phyloP scores from a whole-genome alignment of 2,329 filamentous ascomycete species.

The Fusarium falciforme region DNA sequence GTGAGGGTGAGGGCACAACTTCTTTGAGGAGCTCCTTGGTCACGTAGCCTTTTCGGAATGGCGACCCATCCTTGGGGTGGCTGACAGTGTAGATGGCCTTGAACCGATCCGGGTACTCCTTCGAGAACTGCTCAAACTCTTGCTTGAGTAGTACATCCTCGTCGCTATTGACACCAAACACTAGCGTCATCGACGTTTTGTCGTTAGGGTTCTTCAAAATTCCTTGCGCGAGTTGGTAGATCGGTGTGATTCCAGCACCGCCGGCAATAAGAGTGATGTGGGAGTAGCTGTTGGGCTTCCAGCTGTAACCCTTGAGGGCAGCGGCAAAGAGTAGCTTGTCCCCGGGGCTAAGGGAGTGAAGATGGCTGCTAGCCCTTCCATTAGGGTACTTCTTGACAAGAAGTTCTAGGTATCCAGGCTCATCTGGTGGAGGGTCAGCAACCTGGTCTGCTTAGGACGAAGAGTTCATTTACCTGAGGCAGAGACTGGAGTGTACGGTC shows the following conservation, averaged over 20 bases:
- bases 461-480: slow-evolving; percentile 6
- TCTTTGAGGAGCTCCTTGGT: slow-evolving; percentile 66
- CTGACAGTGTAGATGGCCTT: slow-evolving; percentile 68
- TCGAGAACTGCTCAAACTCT: slow-evolving; percentile 67
- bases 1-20: slow-evolving; percentile 51
- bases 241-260: slow-evolving; percentile 78
- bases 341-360: slow-evolving; percentile 74
- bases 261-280: slow-evolving; percentile 76
- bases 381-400: slow-evolving; percentile 76
- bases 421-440: slow-evolving; percentile 47
- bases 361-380: slow-evolving; percentile 71
- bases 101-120: slow-evolving; percentile 66
- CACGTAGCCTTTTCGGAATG: slow-evolving; percentile 66
- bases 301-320: slow-evolving; percentile 65
- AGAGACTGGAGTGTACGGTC: slow-evolving; percentile 74
- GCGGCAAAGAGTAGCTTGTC: slow-evolving; percentile 69
- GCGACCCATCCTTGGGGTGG: slow-evolving; percentile 54
- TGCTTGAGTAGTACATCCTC: slow-evolving; percentile 66
- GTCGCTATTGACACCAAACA: slow-evolving; percentile 75
- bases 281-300: slow-evolving; percentile 61
- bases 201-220: slow-evolving; percentile 72
- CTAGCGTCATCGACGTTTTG: slow-evolving; percentile 70
- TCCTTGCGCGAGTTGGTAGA: slow-evolving; percentile 72
- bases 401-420: slow-evolving; percentile 70
- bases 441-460: too few relatives aligned